These are phyloP conservation scores for Yamagishiella unicocca DNA, from an alignment of 139 green algal species.

Conservation along the genomic window DNA sequence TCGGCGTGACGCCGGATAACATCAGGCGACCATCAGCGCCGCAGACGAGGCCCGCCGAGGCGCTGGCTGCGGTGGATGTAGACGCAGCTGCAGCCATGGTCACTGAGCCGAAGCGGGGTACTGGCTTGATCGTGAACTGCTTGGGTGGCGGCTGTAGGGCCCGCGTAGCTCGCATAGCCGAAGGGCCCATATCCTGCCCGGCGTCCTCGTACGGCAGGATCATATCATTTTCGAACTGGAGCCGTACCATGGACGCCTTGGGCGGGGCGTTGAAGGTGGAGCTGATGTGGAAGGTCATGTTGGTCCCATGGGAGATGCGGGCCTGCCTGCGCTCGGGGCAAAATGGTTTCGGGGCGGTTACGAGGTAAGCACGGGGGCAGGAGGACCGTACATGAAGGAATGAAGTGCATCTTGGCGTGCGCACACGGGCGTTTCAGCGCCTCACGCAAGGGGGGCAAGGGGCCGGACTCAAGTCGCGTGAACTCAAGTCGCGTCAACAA, in stretches of 20 bases:
- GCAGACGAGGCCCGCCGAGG: background rate
- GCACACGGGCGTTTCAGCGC: no score
- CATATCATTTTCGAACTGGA: background rate
- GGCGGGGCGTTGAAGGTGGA: background rate
- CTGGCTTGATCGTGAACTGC: background rate
- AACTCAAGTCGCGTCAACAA: no score
- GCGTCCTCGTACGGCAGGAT: background rate
- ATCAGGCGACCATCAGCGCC: background rate
- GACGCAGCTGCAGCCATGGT: background rate
- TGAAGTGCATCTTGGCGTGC: no score
- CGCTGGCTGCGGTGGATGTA: background rate
- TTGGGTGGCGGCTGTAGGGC: background rate
- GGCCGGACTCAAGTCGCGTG: no score
- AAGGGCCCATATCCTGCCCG: background rate
- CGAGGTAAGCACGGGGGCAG: no score
- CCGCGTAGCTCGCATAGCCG: background rate
- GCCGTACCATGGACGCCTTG: background rate
- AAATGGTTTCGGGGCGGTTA: no score
- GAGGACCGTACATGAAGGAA: no score
- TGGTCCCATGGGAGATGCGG: constrained; percentile 7
- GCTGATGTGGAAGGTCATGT: background rate
- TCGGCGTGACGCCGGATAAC: background rate
- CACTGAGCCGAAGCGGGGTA: background rate
- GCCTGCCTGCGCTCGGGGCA: constrained; percentile 24
- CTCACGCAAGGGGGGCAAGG: no score